Percentiles rank a stretch among this genome's conserved stretches.
These are phyloP conservation scores for Neurospora sp. DNA, from an alignment of 495 filamentous ascomycete genomes.

Conservation along the genomic window DNA sequence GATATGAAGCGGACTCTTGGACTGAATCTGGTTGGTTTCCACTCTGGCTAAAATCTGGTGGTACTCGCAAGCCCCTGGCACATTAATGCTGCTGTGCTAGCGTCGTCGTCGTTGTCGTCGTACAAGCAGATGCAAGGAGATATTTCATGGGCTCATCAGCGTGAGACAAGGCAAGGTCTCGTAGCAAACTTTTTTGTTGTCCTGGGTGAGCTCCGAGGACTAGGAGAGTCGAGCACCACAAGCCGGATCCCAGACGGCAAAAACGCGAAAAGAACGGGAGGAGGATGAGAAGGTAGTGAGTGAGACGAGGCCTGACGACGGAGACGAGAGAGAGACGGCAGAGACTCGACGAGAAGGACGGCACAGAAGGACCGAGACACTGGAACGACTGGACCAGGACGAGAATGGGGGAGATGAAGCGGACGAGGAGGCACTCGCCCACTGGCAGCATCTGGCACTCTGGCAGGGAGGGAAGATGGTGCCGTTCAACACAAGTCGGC, in stretches of 20 bases:
- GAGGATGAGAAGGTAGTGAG: conserved; percentile 1
- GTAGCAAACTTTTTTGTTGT: not conserved
- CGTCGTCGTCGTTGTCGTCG: not conserved
- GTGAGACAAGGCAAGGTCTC: not conserved
- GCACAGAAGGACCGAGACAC: conserved; percentile 8
- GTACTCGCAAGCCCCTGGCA: conserved; percentile 16
- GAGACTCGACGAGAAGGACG: conserved; percentile 2
- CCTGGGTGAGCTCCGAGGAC: not conserved
- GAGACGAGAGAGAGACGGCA: conserved; percentile 5
- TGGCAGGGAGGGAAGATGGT: conserved; percentile 8
- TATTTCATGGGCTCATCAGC: not conserved
- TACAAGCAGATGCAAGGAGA: not conserved
- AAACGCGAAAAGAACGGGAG: not conserved
- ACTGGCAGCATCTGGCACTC: conserved; percentile 1
- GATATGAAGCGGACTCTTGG: conserved; percentile 11
- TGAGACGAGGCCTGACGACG: conserved; percentile 1
- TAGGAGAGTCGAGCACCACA: not conserved
- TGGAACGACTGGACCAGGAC: conserved; percentile 1
- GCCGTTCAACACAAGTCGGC: conserved; percentile 11
- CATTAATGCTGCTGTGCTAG: conserved; percentile 1
- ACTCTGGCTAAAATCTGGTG: conserved; percentile 9
- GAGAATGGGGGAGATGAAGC: conserved; percentile 16
- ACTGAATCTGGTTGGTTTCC: conserved; percentile 1
- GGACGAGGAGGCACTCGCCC: conserved; percentile 6
- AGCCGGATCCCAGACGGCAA: not conserved